Base-by-base conservation (phyloP, 495 filamentous ascomycete species). In the Lasiosphaeriaceae sp. region DNA sequence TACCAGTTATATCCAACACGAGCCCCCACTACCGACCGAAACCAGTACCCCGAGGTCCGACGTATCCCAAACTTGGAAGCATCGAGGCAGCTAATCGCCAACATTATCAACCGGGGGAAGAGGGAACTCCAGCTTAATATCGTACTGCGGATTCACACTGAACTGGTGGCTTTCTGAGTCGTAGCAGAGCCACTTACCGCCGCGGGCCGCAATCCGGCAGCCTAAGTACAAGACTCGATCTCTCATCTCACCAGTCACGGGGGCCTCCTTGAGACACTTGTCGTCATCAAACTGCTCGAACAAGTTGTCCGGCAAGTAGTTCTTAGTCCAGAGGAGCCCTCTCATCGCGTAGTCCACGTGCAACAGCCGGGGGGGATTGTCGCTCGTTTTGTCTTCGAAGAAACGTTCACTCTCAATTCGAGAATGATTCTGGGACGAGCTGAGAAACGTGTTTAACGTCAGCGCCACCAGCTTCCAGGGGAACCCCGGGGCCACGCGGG, bases 301-400 rank as follows among this genome's bases (percentile, higher is more conserved):
- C 78, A 86, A 96, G 2, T 74, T 67, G 0, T 74, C 59, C 0
- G 90, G 89, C 53, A 85, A 94, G 55, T 91, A 89, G 11, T 71
- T 65, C 43, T 84, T 78, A 3, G 80, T 82, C 84, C 87, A 96
- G 3, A 86, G 64, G 19, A 92, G 80, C 0, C 92, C 94, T 5
- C 87, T 81, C 53, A 96, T 83, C 0, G 85, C 75, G 57, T 84
- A 96, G 59, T 98, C 94, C 59, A 97, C 94, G 0, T 90, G 86
- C 0, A 96, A 66, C 4, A 90, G 90, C n/a, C 81, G 8, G 64
- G 73, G 8, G 52, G 53, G 47, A 14, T 74, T 79, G 43, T 84
- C 79, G 2, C 83, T 75, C 6, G 77, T 66, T n/a, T n/a, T n/a
- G n/a, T n/a, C n/a, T 46, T 66, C 58, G 0, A 82, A 86, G 47